Conservation (phyloP, 768 basidiomycete species). For the Porphyrellus cyaneotinctus region DNA sequence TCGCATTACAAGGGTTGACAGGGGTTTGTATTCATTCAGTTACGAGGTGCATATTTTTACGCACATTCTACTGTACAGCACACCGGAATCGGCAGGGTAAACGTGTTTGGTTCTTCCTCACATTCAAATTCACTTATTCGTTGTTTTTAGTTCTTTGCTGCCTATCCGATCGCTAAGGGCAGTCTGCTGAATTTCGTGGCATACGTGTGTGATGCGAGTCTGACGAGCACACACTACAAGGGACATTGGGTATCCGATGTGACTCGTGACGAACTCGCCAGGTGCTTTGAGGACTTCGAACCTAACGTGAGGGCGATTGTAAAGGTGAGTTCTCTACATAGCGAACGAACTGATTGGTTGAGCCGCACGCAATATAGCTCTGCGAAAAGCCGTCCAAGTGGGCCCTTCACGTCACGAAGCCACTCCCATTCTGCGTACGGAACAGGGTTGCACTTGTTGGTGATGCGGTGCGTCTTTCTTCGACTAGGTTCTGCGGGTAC, state of each 20-base stretch:
- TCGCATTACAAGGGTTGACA: constrained; percentile 15
- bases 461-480: constrained; percentile 39
- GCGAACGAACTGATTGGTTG: neutral
- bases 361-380: constrained; percentile 21
- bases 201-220: constrained; percentile 26
- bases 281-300: constrained; percentile 34
- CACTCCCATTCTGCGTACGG: constrained; percentile 37
- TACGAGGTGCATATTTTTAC: neutral
- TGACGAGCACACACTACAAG: constrained; percentile 29
- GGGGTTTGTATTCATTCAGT: constrained; percentile 18
- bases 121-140: neutral
- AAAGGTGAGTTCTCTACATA: constrained; percentile 16
- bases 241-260: constrained; percentile 31
- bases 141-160: constrained; percentile 34
- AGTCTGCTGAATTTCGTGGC: constrained; percentile 35
- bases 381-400: constrained; percentile 38
- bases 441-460: constrained; percentile 45
- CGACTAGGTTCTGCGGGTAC: too few relatives aligned
- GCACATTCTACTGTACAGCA: constrained; percentile 15
- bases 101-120: neutral
- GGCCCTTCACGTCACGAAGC: constrained; percentile 41
- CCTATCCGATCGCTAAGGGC: constrained; percentile 39
- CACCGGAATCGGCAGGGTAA: constrained; percentile 9
- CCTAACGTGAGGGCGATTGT: constrained; percentile 31
- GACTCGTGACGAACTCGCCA: constrained; percentile 32